These are phyloP conservation scores for Fusarium sp. DNA, from an alignment of 2,329 filamentous ascomycete species.

Conservation along the genomic window DNA sequence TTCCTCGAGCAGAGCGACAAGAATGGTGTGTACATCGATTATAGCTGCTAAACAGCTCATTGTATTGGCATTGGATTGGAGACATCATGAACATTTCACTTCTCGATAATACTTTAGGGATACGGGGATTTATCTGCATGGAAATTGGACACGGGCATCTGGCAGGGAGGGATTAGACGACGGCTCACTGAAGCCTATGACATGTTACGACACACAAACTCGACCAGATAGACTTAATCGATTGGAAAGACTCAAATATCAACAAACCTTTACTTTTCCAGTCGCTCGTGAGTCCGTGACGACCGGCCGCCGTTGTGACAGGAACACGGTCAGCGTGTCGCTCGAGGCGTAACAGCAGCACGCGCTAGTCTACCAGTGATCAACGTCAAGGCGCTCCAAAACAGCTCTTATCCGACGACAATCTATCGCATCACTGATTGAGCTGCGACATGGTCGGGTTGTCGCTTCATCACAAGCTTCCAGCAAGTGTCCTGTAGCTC, in stretches of 20 bases:
- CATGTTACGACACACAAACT: conserved; percentile 2
- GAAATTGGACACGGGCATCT: neutral
- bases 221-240: conserved; percentile 10
- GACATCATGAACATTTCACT: neutral
- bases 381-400: no score
- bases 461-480: neutral
- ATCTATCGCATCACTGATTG: neutral
- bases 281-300: neutral
- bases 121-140: neutral
- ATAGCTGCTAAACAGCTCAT: conserved; percentile 9
- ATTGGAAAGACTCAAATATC: neutral
- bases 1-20: conserved; percentile 45
- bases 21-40: conserved; percentile 45
- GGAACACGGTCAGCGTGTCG: neutral
- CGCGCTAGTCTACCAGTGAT: neutral
- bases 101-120: conserved; percentile 10
- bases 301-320: neutral
- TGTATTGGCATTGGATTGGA: neutral
- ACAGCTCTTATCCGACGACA: no score
- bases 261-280: neutral
- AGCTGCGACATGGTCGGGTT: neutral
- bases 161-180: neutral
- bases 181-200: neutral
- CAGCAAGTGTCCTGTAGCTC: neutral
- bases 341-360: neutral